Base-by-base conservation (phyloP, 257 asterid species). In the Solanum sparsipilum region DNA sequence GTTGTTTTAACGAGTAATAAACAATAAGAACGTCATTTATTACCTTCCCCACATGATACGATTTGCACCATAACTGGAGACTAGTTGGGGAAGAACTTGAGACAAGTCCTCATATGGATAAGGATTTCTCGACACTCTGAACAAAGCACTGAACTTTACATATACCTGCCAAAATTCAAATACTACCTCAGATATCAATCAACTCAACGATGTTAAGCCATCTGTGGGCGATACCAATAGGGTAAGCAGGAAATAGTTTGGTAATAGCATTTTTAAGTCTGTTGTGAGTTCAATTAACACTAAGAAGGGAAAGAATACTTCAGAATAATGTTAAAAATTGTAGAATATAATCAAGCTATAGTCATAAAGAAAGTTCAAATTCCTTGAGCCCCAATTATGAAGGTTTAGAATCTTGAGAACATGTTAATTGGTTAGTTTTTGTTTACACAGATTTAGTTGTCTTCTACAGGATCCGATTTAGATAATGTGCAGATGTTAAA, bases 31-130 rank as follows among this genome's bases (percentile, higher is more conserved):
- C 1, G 35, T 3, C 41, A 44, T 11, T 74, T n/a, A 39, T 89
- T 90, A 94, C 98, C 98, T 96, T 93, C 98, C 98, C 98, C 98
- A 96, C 98, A 96, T 95, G 88, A 95, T 84, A 44, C 94, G 94
- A 89, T 92, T 91, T 84, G 97, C 98, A 35, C 98, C 98, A 78
- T 91, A 95, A 90, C 94, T 90, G 74, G 96, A 91, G 87, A 95
- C 94, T 32, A 94, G 35, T 86, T 88, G 90, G 10, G 94, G 89
- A 52, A 95, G 90, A 86, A 92, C 78, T 41, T 87, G 84, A 25
- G 93, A 88, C 81, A 95, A 87, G 90, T 96, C 98, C 75, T 92
- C 93, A 56, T 88, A 96, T 1, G 98, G 98, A 89, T 91, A 91
- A 18, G 92, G 90, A 65, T 89, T 84, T 93, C 96, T 94, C 1